Percentiles rank a stretch among this genome's conserved stretches.
Conservation (phyloP, 2,329 filamentous ascomycete genomes). For the Fusarium mexicanum region DNA sequence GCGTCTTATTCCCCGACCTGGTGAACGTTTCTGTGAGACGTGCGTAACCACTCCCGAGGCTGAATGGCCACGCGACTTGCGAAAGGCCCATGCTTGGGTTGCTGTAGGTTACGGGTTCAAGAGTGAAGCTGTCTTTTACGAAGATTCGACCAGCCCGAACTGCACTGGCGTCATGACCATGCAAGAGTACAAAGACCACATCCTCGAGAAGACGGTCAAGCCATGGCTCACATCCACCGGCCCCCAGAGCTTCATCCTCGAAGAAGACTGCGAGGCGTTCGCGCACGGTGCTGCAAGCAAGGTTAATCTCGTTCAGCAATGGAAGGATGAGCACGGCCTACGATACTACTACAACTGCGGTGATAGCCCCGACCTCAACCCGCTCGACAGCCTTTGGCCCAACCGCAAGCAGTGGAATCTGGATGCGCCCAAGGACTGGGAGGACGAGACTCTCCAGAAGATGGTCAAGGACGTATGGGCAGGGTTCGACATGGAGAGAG, state of each 20-base stretch:
- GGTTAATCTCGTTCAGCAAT: conserved; percentile 48
- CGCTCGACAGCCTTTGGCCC: conserved; percentile 50
- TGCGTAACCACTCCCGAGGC: conserved; percentile 41
- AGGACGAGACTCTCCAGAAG: conserved; percentile 46
- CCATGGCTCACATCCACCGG: conserved; percentile 44
- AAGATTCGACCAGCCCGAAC: conserved; percentile 49
- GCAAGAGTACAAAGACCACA: conserved; percentile 48
- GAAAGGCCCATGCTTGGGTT: conserved; percentile 49
- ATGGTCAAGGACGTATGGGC: conserved; percentile 47
- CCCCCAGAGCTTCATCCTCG: conserved; percentile 44
- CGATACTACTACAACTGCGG: conserved; percentile 49
- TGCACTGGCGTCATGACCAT: conserved; percentile 46
- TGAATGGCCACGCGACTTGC: conserved; percentile 48
- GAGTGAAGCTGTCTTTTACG: conserved; percentile 52
- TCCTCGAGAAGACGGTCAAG: conserved; percentile 49
- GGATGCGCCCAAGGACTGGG: conserved; percentile 45
- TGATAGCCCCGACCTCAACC: conserved; percentile 51
- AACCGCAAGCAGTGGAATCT: conserved; percentile 48
- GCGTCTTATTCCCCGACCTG: conserved; percentile 47
- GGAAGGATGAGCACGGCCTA: conserved; percentile 49
- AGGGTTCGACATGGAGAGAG: conserved; percentile 43
- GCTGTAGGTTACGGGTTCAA: conserved; percentile 51
- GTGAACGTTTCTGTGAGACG: conserved; percentile 47
- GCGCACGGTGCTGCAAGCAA: conserved; percentile 51
- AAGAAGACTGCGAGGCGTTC: conserved; percentile 50